Percentiles rank a stretch among this genome's conserved stretches.
Conservation (phyloP, 139 green algal genomes). For the Eudorina sp. region DNA sequence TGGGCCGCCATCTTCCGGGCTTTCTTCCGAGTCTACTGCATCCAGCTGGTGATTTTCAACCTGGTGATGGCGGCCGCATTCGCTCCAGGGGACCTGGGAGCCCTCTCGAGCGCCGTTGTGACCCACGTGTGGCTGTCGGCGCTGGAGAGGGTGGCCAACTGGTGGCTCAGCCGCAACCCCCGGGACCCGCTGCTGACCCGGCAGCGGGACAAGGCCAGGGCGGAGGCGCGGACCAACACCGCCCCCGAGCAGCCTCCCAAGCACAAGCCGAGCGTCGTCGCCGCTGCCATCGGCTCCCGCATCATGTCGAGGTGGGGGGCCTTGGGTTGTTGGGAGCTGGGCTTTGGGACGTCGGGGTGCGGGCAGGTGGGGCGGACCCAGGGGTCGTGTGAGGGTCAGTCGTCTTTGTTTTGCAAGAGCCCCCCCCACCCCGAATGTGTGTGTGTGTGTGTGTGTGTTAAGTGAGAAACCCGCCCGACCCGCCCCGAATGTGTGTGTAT, state of each 20-base stretch:
- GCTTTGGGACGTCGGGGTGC: too few species aligned
- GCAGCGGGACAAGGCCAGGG: not conserved
- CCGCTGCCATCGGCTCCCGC: too few species aligned
- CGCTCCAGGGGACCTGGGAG: not conserved
- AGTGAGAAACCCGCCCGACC: too few species aligned
- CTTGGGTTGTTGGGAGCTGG: too few species aligned
- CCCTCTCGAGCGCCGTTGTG: conserved; percentile 26
- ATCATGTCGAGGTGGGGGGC: too few species aligned
- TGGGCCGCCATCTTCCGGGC: conserved; percentile 60
- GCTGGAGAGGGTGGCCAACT: conserved; percentile 23
- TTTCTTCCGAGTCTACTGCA: conserved; percentile 71
- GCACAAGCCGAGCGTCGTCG: too few species aligned
- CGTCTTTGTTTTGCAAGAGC: too few species aligned
- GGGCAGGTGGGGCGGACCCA: too few species aligned
- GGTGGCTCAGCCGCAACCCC: conserved; percentile 2
- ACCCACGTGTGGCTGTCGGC: conserved; percentile 23
- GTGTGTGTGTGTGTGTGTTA: too few species aligned
- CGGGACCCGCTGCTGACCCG: conserved; percentile 3
- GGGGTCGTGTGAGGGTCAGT: too few species aligned
- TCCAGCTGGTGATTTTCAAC: conserved; percentile 40
- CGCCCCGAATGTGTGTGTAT: too few species aligned
- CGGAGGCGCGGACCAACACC: not conserved
- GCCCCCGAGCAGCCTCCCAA: not conserved
- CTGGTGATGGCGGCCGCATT: conserved; percentile 37
- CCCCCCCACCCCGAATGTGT: too few species aligned